Conservation (phyloP, 371 early-diverging fungal species). For the Apophysomyces trapeziformis region DNA sequence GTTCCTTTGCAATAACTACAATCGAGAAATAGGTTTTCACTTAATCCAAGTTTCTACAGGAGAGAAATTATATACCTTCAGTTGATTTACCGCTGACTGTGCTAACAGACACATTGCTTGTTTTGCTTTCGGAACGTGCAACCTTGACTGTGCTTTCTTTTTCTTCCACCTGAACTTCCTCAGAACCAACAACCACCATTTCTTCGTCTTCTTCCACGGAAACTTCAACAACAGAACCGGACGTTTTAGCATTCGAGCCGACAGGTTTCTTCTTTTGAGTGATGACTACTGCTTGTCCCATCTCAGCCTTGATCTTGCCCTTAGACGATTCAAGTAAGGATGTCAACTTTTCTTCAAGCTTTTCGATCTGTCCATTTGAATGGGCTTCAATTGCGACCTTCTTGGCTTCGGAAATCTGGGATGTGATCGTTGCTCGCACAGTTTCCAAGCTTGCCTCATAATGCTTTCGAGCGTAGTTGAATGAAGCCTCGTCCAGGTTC, state of each 20-base stretch:
- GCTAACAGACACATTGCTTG: not conserved
- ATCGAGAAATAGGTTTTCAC: not conserved
- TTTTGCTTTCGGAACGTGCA: conserved; percentile 3
- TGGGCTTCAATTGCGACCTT: conserved; percentile 33
- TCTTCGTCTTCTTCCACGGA: conserved; percentile 8
- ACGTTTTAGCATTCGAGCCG: not conserved
- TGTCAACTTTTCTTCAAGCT: conserved; percentile 20
- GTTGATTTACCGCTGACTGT: not conserved
- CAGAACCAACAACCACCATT: conserved; percentile 5
- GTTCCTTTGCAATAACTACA: conserved; percentile 1
- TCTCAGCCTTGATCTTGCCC: conserved; percentile 28
- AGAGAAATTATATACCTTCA: not conserved
- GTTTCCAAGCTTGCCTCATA: conserved; percentile 33
- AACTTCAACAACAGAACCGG: conserved; percentile 7
- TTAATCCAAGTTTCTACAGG: not conserved
- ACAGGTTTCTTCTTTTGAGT: conserved; percentile 21
- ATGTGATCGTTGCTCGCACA: conserved; percentile 21
- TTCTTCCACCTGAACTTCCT: not conserved
- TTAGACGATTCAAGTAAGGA: conserved; percentile 17
- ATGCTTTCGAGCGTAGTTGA: conserved; percentile 32
- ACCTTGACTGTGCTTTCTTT: conserved; percentile 5
- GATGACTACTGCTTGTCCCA: conserved; percentile 29
- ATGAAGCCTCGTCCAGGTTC: conserved; percentile 30
- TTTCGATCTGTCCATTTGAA: conserved; percentile 20
- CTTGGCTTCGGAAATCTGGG: conserved; percentile 32